Base-by-base conservation (phyloP, 2,329 filamentous ascomycete species). In the Alternaria alternata region DNA sequence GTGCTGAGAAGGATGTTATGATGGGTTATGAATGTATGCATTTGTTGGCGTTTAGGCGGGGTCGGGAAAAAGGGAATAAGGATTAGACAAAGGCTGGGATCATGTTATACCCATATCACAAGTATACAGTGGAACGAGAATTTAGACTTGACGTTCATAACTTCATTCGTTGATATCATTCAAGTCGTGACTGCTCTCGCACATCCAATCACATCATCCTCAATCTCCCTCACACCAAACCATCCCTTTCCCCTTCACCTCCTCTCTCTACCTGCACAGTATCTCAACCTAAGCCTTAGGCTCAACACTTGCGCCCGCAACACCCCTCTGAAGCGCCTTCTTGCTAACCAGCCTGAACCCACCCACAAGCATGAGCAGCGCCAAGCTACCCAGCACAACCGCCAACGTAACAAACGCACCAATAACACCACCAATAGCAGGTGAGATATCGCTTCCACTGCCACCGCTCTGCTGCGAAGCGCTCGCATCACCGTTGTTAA, bases 401-500 rank as follows among this genome's bases (percentile, higher is more conserved):
- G 82, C 88, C 39, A 91, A 75, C 1, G 88, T 90, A 18, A 91
- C 88, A 83, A 90, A 86, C 0, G 89, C 89, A 36, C 89, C 89
- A 71, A 96, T 93, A 5, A 94, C 92, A 52, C 93, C 92, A 0
- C 91, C 92, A n/a, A 94, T 88, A 6, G 87, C 84, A 38, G 84
- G 87, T 51, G 89, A 90, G 28, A 96, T 51, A 14, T 24, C 82
- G 8, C 86, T 84, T 52, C 56, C 52, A 2, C 79, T 75, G 20
- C 69, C 64, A 38, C 63, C 61, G 22, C 62, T 66, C 20, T 46
- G 55, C 51, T 59, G 42, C 4, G 57, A 30, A 30, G 56, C 18
- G 11, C 28, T 30, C 28, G 49, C 36, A 48, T 30, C 42, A 6
- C 38, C 39, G 18, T 66, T 69, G 7, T 68, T 63, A 1, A 76